Evolutionary conservation across 1,284 basidiomycete species (phyloP).

Genomic region (Pseudozyma tsukubaensis): DNA sequence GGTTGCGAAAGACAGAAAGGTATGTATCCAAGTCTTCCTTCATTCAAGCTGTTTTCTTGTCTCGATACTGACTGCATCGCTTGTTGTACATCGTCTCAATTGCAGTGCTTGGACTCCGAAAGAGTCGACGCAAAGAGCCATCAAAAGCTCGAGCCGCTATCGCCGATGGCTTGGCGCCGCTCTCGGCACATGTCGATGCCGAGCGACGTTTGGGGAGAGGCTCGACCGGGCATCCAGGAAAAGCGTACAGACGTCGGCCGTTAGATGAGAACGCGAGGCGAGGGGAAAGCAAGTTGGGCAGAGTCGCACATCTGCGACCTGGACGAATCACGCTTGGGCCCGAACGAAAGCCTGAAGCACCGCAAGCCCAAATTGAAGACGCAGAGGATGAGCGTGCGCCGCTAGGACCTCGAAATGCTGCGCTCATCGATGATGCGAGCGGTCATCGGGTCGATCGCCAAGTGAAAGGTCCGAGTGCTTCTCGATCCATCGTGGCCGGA

Average conservation of each 20-base stretch:
- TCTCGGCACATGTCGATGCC: neutral
- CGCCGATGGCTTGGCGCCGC: neutral
- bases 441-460: too few relatives aligned
- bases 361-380: neutral
- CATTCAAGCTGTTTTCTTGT: neutral
- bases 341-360: neutral
- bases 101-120: slow-evolving; percentile 25
- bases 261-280: slow-evolving; percentile 18
- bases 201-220: too few relatives aligned
- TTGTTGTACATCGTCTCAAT: neutral
- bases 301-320: slow-evolving; percentile 18
- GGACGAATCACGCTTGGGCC: slow-evolving; percentile 25
- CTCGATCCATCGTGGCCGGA: neutral
- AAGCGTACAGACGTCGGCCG: neutral
- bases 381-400: neutral
- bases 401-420: neutral
- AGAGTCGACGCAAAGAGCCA: slow-evolving; percentile 2
- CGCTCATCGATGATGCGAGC: neutral
- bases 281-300: slow-evolving; percentile 26
- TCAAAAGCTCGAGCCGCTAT: neutral
- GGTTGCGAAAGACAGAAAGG: slow-evolving; percentile 17
- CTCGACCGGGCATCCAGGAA: neutral
- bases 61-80: neutral
- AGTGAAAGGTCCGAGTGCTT: too few relatives aligned
- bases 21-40: slow-evolving; percentile 1